Conservation (phyloP, 73 alveolate species). For the Diophrys appendiculata region DNA sequence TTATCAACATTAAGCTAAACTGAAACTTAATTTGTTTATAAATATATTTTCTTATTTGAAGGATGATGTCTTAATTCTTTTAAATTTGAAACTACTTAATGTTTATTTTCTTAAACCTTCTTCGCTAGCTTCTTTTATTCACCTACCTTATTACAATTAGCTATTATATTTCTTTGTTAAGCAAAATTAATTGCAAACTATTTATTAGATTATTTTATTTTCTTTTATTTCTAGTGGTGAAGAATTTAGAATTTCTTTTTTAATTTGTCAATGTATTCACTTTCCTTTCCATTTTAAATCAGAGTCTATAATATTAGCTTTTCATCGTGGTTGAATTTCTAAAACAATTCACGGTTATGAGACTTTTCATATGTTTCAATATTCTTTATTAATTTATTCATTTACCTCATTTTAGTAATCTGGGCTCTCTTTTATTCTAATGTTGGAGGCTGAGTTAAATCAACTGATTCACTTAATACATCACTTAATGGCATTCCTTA, state of each 20-base stretch:
- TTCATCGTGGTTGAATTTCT: slow-evolving; percentile 34
- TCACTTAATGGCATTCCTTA: neutral
- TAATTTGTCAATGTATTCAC: slow-evolving; percentile 9
- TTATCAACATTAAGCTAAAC: too few relatives aligned
- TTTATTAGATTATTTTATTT: slow-evolving; percentile 1
- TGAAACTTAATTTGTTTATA: too few relatives aligned
- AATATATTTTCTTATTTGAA: too few relatives aligned
- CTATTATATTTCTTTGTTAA: slow-evolving; percentile 18
- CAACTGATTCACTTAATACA: slow-evolving; percentile 2
- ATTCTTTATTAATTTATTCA: slow-evolving; percentile 13
- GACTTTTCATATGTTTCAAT: slow-evolving; percentile 16
- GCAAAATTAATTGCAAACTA: slow-evolving; percentile 19
- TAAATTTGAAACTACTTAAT: neutral
- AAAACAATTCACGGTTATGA: slow-evolving; percentile 8
- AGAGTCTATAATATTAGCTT: slow-evolving; percentile 9
- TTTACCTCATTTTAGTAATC: slow-evolving; percentile 17
- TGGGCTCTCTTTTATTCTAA: slow-evolving; percentile 18
- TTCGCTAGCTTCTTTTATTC: slow-evolving; percentile 14
- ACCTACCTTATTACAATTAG: slow-evolving; percentile 14
- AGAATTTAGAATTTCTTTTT: slow-evolving; percentile 6
- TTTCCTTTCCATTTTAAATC: slow-evolving; percentile 13
- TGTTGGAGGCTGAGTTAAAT: neutral
- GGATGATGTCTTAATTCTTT: neutral
- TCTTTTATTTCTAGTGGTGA: slow-evolving; percentile 7
- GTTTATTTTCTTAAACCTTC: neutral